Base-by-base conservation (phyloP, 768 basidiomycete genomes). In the Suillus alpinus region DNA sequence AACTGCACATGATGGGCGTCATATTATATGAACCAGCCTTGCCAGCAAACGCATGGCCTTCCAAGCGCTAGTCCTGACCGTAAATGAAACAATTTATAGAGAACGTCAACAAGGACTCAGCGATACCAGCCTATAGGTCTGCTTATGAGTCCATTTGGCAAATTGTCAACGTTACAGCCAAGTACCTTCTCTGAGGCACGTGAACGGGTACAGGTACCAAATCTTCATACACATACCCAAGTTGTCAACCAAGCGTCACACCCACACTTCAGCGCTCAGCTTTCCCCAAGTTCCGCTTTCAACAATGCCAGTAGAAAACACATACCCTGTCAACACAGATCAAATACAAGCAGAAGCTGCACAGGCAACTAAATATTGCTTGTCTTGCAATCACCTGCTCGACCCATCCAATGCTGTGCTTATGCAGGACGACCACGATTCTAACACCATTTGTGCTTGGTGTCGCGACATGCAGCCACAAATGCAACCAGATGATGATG, bases 361-460 rank as follows among this genome's bases (percentile, higher is more conserved):
- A 39, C 74, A 73, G 52, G 53, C 64, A 3, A 63, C 70, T 40
- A 77, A 77, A 66, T 64, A 71, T 59, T 76, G 76, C 60, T 69
- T 69, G 32, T 66, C 60, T 50, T 78, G 73, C 59, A 69, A 68
- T 57, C 67, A 63, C 59, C 71, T 68, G 18, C 69, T 77, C 44
- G 74, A 75, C 61, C 57, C 68, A 26, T 44, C 66, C 62, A 68
- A 64, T 61, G 44, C 69, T 57, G 68, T 68, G 62, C 57, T 70
- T 62, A 56, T 72, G 41, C 66, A 67, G 59, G 69, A 70, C 63
- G 66, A 58, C 61, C 59, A 65, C 37, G 70, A 72, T 49, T 41
- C 67, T 16, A 66, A 65, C 62, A 69, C 72, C 62, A 78, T 86
- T 58, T 86, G 84, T 65, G 72, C 74, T 14, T 68, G 76, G 52